Evolutionary conservation across 805 yeast species (phyloP).

Genomic region (Limtongia smithiae): DNA sequence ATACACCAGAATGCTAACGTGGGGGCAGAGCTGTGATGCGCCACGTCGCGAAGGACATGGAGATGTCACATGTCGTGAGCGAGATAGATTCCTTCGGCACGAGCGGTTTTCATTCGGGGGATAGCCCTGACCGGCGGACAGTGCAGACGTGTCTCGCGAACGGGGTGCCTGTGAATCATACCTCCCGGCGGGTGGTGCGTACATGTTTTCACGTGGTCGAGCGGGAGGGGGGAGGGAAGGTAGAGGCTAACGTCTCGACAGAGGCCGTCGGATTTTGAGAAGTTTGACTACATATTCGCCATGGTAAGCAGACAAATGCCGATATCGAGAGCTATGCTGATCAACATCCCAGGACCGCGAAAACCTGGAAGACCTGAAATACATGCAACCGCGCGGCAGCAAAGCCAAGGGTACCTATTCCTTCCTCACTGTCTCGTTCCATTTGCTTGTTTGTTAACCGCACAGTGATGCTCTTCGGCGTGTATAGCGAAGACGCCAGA

Average conservation of each 20-base stretch:
- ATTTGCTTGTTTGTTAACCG: slow-evolving; percentile 42
- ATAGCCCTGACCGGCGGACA: slow-evolving; percentile 74
- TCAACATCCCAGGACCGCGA: slow-evolving; percentile 42
- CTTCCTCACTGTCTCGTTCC: neutral
- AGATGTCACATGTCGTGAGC: slow-evolving; percentile 5
- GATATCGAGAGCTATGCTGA: neutral
- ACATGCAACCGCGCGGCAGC: slow-evolving; percentile 42
- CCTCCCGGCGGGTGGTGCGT: slow-evolving; percentile 62
- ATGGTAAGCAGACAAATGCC: slow-evolving; percentile 38
- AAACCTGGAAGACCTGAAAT: slow-evolving; percentile 45
- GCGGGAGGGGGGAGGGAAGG: too few species aligned
- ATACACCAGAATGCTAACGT: too few species aligned
- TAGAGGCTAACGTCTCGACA: too few species aligned
- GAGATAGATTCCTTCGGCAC: slow-evolving; percentile 83
- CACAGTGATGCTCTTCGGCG: slow-evolving; percentile 66
- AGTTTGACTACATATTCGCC: slow-evolving; percentile 56
- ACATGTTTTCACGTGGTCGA: too few species aligned
- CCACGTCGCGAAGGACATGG: slow-evolving; percentile 10
- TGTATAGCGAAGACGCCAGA: slow-evolving; percentile 58
- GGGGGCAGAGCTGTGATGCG: slow-evolving; percentile 13
- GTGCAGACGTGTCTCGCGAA: slow-evolving; percentile 62
- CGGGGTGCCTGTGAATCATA: slow-evolving; percentile 70
- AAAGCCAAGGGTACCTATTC: slow-evolving; percentile 29
- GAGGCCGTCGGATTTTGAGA: slow-evolving; percentile 40
- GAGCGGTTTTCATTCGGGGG: slow-evolving; percentile 79